Percentiles rank a stretch among this genome's conserved stretches.
These are phyloP conservation scores for Anthoceros angustus DNA, from an alignment of 225 moss, liverwort and hornwort genomes.

Conservation along the genomic window DNA sequence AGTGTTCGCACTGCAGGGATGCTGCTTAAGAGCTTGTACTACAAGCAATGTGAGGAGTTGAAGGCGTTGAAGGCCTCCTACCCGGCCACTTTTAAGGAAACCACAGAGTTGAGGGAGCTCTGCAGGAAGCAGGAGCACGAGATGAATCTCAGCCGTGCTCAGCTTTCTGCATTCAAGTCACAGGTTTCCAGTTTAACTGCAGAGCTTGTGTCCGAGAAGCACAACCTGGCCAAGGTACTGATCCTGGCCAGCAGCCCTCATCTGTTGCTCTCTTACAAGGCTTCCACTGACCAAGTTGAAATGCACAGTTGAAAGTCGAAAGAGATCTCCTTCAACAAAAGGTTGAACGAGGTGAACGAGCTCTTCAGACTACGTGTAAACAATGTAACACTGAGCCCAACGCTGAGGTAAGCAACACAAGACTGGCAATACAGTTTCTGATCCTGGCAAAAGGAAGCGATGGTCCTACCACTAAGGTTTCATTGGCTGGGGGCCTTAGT, in stretches of 20 bases:
- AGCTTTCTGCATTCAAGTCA: not conserved
- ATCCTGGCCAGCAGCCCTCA: not conserved
- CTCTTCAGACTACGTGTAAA: not conserved
- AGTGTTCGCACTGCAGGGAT: not conserved
- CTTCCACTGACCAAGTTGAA: not conserved
- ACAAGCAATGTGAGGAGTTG: constrained; percentile 1
- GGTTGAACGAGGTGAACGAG: not conserved
- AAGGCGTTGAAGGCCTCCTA: not conserved
- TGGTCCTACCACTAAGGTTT: no score
- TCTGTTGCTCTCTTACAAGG: not conserved
- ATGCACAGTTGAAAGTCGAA: not conserved
- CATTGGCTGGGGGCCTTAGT: no score
- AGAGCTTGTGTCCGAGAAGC: not conserved
- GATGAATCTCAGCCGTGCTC: not conserved
- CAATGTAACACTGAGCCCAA: not conserved
- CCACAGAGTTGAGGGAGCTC: not conserved
- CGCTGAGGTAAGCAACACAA: not conserved
- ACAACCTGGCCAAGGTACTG: constrained; percentile 2
- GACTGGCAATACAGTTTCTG: no score
- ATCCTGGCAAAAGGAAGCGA: no score
- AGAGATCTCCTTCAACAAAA: not conserved
- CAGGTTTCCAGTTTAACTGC: not conserved
- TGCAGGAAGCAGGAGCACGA: not conserved
- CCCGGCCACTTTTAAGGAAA: not conserved
- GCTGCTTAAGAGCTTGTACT: not conserved